Conservation (phyloP, 495 filamentous ascomycete species). For the Penicilliopsis zonata region DNA sequence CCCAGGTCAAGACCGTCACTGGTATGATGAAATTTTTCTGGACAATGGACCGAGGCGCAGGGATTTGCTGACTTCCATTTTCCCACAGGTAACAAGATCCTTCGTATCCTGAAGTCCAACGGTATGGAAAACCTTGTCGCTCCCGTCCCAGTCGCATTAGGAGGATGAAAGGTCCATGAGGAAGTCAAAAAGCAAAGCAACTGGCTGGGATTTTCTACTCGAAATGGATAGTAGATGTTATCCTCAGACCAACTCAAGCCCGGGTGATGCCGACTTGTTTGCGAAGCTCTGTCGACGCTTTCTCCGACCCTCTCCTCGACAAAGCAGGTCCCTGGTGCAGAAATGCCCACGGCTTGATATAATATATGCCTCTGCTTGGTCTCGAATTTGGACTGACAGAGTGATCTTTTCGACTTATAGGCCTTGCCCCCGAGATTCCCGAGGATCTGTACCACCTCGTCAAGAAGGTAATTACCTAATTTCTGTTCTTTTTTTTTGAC, state of each 20-base stretch:
- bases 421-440: slow-evolving; percentile 92
- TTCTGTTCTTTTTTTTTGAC: not conserved
- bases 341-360: slow-evolving; percentile 3
- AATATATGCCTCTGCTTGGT: slow-evolving; percentile 87
- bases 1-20: slow-evolving; percentile 93
- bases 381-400: slow-evolving; percentile 68
- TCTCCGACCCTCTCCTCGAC: not conserved
- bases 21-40: slow-evolving; percentile 43
- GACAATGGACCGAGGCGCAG: not conserved
- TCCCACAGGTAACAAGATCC: slow-evolving; percentile 94
- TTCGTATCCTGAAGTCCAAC: slow-evolving; percentile 90
- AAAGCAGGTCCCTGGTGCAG: slow-evolving; percentile 1
- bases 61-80: slow-evolving; percentile 15
- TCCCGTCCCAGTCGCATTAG: slow-evolving; percentile 10
- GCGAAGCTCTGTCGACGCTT: too few species aligned
- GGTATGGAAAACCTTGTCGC: slow-evolving; percentile 48
- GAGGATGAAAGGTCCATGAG: slow-evolving; percentile 11
- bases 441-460: slow-evolving; percentile 98
- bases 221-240: too few species aligned
- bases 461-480: slow-evolving; percentile 69
- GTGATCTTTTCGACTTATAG: slow-evolving; percentile 60
- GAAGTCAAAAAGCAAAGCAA: too few species aligned
- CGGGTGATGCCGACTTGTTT: too few species aligned
- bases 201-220: too few species aligned
- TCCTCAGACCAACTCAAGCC: too few species aligned